These are phyloP conservation scores for Cladosporium halotolerans DNA, from an alignment of 2,329 filamentous ascomycete genomes.

Conservation along the genomic window DNA sequence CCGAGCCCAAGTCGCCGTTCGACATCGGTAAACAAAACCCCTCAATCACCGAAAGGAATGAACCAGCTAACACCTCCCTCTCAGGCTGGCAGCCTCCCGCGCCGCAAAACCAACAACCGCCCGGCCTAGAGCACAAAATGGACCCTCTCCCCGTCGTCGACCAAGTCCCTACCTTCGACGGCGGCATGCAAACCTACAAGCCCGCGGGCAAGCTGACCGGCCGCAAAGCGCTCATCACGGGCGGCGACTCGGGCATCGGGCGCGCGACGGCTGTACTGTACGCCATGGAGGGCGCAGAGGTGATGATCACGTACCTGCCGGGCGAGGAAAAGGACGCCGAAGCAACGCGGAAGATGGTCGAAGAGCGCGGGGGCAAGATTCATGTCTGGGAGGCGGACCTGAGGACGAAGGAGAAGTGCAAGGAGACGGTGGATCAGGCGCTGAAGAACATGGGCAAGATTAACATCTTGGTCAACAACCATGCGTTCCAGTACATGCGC, in stretches of 20 bases:
- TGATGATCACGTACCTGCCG: constrained; percentile 66
- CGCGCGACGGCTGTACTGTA: constrained; percentile 69
- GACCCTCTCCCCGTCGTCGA: constrained; percentile 55
- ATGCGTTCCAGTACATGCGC: constrained; percentile 66
- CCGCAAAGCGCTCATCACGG: constrained; percentile 72
- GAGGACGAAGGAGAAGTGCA: constrained; percentile 60
- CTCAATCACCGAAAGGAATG: not conserved
- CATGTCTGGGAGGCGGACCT: constrained; percentile 60
- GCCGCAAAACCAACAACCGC: constrained; percentile 44
- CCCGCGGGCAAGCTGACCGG: constrained; percentile 69
- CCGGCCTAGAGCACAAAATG: constrained; percentile 52
- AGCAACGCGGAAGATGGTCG: constrained; percentile 64
- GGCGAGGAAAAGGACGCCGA: constrained; percentile 71
- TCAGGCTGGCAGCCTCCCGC: constrained; percentile 10
- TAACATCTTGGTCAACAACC: constrained; percentile 70
- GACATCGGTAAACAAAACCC: constrained; percentile 1
- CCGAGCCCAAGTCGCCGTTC: constrained; percentile 9
- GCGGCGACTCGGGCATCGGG: constrained; percentile 74
- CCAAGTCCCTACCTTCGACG: constrained; percentile 61
- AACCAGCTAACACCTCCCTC: not conserved
- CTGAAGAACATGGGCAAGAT: constrained; percentile 60
- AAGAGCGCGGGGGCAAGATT: constrained; percentile 61
- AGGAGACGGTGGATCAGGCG: constrained; percentile 61
- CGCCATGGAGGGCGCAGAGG: constrained; percentile 73
- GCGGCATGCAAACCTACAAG: constrained; percentile 64